These are phyloP conservation scores for Sisymbrium irio DNA, from an alignment of 345 rosid genomes.

Conservation along the genomic window DNA sequence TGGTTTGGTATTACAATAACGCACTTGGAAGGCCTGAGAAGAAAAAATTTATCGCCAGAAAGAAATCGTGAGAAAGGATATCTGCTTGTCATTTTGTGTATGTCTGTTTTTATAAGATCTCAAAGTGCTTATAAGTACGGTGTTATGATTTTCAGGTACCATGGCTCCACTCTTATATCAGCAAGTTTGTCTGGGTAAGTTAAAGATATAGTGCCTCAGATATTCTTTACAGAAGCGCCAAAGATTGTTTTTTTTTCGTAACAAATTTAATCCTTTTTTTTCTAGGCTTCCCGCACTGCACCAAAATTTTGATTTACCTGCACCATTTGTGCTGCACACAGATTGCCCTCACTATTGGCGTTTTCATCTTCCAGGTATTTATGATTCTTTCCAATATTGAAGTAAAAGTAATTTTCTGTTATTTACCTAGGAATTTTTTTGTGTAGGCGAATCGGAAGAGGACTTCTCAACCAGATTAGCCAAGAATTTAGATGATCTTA, in stretches of 20 bases:
- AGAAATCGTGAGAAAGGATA: conserved; percentile 47
- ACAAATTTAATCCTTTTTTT: background rate
- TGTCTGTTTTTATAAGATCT: conserved; percentile 2
- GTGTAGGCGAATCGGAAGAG: conserved; percentile 90
- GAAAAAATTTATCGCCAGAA: conserved; percentile 80
- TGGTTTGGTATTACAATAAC: conserved; percentile 88
- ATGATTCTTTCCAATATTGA: background rate
- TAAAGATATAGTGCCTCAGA: background rate
- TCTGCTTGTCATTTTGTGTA: background rate
- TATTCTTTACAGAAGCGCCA: background rate
- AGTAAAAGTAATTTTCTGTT: background rate
- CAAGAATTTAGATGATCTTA: conserved; percentile 77
- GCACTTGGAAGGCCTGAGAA: conserved; percentile 84
- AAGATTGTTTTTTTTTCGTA: conserved; percentile 2
- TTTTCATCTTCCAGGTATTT: conserved; percentile 78
- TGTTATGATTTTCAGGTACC: conserved; percentile 55
- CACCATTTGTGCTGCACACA: conserved; percentile 86
- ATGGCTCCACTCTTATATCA: conserved; percentile 86
- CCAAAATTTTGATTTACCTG: conserved; percentile 93
- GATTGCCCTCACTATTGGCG: conserved; percentile 99
- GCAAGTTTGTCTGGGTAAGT: conserved; percentile 97
- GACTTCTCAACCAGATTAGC: conserved; percentile 92
- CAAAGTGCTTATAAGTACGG: conserved; percentile 12
- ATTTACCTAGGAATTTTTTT: conserved; percentile 7
- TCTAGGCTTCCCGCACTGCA: conserved; percentile 83